Evolutionary conservation across 495 filamentous ascomycete species (phyloP).

Genomic region (Aspergillus nanangensis): DNA sequence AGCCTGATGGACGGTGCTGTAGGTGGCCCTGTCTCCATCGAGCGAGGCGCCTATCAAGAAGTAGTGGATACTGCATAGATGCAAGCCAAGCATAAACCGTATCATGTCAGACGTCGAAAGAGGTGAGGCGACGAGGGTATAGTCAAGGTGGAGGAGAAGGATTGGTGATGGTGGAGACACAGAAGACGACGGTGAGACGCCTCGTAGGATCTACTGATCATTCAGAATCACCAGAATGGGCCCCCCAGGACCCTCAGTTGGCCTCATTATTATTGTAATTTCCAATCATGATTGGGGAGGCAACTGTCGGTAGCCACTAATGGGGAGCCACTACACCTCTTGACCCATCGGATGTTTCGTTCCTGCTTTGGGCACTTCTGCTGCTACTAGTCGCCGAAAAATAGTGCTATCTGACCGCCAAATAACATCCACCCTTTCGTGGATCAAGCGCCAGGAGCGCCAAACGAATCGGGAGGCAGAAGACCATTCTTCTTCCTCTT

Average conservation of each 20-base stretch:
- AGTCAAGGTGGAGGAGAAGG: slow-evolving; percentile 12
- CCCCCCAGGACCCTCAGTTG: too few species aligned
- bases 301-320: slow-evolving; percentile 13
- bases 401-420: slow-evolving; percentile 24
- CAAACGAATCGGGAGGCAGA: slow-evolving; percentile 3
- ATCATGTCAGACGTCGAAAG: slow-evolving; percentile 14
- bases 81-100: slow-evolving; percentile 13
- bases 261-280: neutral
- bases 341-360: slow-evolving; percentile 15
- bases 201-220: too few species aligned
- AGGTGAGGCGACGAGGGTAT: slow-evolving; percentile 16
- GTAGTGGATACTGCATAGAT: slow-evolving; percentile 14
- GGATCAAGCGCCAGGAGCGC: slow-evolving; percentile 5
- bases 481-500: slow-evolving; percentile 5
- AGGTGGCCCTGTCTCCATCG: slow-evolving; percentile 14
- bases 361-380: slow-evolving; percentile 26
- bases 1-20: slow-evolving; percentile 17
- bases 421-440: slow-evolving; percentile 14
- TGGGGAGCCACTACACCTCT: slow-evolving; percentile 8
- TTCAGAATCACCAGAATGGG: too few species aligned
- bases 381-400: slow-evolving; percentile 23
- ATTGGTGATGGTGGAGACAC: slow-evolving; percentile 14
- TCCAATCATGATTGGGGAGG: neutral
- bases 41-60: slow-evolving; percentile 16
- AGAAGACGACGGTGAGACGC: neutral